Evolutionary conservation across 108 stramenopile genomes (phyloP).

Genomic region (Conticribra guillardii): DNA sequence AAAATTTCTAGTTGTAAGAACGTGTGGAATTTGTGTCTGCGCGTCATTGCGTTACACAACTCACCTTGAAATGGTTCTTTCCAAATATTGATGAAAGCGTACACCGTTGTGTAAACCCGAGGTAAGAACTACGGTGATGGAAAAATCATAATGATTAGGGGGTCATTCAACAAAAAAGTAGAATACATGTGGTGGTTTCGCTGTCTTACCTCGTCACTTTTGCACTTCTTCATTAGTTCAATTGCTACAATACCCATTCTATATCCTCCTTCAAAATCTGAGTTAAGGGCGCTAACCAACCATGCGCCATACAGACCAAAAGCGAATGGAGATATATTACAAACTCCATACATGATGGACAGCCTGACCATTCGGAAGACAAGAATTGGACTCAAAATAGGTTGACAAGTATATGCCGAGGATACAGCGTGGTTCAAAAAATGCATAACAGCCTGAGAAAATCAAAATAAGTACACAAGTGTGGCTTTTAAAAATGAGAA

Average conservation of each 20-base stretch:
- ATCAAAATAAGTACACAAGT: too few species aligned
- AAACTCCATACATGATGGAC: slow-evolving; percentile 16
- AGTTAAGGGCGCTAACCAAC: slow-evolving; percentile 27
- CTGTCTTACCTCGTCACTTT: background rate
- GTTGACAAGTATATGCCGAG: slow-evolving; percentile 13
- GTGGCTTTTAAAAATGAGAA: too few species aligned
- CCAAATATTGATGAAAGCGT: too few species aligned
- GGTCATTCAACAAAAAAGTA: too few species aligned
- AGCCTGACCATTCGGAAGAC: slow-evolving; percentile 32
- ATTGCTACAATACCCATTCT: slow-evolving; percentile 39
- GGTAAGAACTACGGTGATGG: background rate
- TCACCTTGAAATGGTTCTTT: too few species aligned
- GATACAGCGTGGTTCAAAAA: slow-evolving; percentile 27
- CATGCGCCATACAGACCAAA: slow-evolving; percentile 33
- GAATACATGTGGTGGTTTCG: too few species aligned
- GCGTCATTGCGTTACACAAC: too few species aligned
- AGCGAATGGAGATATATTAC: slow-evolving; percentile 7
- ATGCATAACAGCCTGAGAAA: too few species aligned
- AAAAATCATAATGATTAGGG: too few species aligned
- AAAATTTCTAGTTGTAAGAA: too few species aligned
- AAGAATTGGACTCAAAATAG: slow-evolving; percentile 17
- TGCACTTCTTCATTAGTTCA: slow-evolving; percentile 14
- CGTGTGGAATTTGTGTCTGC: too few species aligned
- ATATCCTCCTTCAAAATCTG: slow-evolving; percentile 47
- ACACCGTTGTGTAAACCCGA: slow-evolving; percentile 30